Evolutionary conservation across 495 filamentous ascomycete species (phyloP).

Genomic region (Aspergillus indologenus): DNA sequence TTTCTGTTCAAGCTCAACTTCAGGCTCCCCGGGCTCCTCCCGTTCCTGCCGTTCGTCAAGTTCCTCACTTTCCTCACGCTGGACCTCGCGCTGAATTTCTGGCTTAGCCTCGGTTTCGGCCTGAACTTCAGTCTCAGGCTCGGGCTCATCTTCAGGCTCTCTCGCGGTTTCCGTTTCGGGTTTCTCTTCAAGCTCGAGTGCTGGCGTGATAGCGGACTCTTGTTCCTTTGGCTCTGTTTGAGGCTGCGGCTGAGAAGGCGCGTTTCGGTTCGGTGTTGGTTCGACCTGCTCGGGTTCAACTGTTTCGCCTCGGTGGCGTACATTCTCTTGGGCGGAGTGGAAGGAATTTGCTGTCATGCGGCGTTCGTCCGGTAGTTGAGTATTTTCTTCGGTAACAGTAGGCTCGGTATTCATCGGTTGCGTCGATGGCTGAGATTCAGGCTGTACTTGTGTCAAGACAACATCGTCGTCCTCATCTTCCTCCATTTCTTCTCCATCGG

Average conservation of each 20-base stretch:
- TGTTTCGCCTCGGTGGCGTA: slow-evolving; percentile 40
- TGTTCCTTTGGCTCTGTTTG: slow-evolving; percentile 10
- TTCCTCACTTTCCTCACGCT: not conserved
- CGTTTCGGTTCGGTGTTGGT: slow-evolving; percentile 22
- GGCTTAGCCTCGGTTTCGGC: slow-evolving; percentile 5
- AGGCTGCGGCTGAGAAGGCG: slow-evolving; percentile 19
- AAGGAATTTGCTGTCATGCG: slow-evolving; percentile 60
- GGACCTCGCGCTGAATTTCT: not conserved
- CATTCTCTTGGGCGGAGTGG: slow-evolving; percentile 64
- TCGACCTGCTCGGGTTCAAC: slow-evolving; percentile 33
- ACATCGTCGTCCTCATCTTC: slow-evolving; percentile 35
- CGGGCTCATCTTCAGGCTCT: not conserved
- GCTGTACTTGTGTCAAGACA: slow-evolving; percentile 33
- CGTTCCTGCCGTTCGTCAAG: too few relatives aligned
- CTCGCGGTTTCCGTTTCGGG: not conserved
- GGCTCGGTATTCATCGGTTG: slow-evolving; percentile 40
- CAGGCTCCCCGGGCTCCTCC: not conserved
- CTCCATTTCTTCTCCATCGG: slow-evolving; percentile 44
- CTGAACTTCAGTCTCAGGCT: not conserved
- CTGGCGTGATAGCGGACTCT: slow-evolving; percentile 10
- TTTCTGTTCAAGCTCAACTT: slow-evolving; percentile 4
- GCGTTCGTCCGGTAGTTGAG: slow-evolving; percentile 37
- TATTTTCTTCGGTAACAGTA: slow-evolving; percentile 25
- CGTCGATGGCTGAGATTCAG: slow-evolving; percentile 34
- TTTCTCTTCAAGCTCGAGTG: slow-evolving; percentile 18